Conservation (phyloP, 371 early-diverging fungal genomes). For the Rhizopus delemar region DNA sequence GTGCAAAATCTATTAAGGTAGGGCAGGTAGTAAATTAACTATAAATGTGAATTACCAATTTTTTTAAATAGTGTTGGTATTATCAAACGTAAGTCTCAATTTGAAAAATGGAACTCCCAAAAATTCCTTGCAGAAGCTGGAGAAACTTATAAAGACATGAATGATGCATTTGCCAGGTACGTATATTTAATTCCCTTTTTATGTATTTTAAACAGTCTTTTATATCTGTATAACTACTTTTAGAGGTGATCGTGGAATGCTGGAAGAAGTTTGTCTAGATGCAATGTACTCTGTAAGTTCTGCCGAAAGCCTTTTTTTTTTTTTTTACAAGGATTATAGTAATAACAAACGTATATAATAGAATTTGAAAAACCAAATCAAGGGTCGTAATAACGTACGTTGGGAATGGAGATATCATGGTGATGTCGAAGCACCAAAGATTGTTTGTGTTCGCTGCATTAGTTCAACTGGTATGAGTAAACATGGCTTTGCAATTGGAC, state of each 20-base stretch:
- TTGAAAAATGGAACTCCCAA: slow-evolving; percentile 53
- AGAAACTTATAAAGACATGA: slow-evolving; percentile 70
- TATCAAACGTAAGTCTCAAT: slow-evolving; percentile 53
- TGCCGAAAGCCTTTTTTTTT: not conserved
- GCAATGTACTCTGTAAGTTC: slow-evolving; percentile 59
- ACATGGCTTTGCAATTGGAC: slow-evolving; percentile 60
- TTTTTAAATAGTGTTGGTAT: slow-evolving; percentile 44
- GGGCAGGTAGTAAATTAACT: not conserved
- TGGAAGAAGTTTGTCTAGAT: slow-evolving; percentile 65
- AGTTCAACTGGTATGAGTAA: slow-evolving; percentile 48
- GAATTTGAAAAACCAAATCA: slow-evolving; percentile 69
- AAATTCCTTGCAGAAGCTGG: slow-evolving; percentile 60
- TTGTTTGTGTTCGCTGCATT: slow-evolving; percentile 65
- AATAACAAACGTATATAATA: slow-evolving; percentile 11
- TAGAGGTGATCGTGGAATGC: slow-evolving; percentile 62
- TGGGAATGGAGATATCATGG: slow-evolving; percentile 72
- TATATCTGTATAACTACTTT: not conserved
- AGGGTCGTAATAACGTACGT: slow-evolving; percentile 55
- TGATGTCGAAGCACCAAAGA: slow-evolving; percentile 57
- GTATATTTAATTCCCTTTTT: not conserved
- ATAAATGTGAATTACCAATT: not conserved
- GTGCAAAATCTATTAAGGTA: slow-evolving; percentile 54
- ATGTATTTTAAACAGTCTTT: not conserved
- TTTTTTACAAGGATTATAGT: not conserved
- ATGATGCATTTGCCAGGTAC: slow-evolving; percentile 70